Percentiles rank a stretch among this genome's conserved stretches.
Evolutionary conservation across 768 basidiomycete species (phyloP).

Genomic region (Podaxis sp.): DNA sequence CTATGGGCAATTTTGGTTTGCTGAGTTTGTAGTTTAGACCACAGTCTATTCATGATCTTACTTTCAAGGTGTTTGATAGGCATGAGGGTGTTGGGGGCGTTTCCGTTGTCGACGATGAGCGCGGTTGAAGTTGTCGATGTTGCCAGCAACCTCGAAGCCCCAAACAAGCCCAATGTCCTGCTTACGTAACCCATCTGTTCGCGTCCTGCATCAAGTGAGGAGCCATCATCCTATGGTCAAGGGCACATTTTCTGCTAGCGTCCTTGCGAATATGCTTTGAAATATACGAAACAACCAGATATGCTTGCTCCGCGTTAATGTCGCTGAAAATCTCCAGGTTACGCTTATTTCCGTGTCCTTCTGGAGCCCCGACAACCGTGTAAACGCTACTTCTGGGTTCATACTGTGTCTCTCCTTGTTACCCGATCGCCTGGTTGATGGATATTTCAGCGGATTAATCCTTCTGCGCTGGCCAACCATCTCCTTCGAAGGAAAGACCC

Average conservation of each 20-base stretch:
- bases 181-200: slow-evolving; percentile 21
- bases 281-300: background rate
- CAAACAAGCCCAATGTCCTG: slow-evolving; percentile 20
- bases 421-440: background rate
- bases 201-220: background rate
- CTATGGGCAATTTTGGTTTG: slow-evolving; percentile 34
- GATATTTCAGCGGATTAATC: background rate
- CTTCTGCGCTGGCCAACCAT: background rate
- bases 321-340: background rate
- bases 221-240: background rate
- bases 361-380: slow-evolving; percentile 3
- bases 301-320: background rate
- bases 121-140: slow-evolving; percentile 27
- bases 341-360: slow-evolving; percentile 3
- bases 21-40: background rate
- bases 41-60: slow-evolving; percentile 29
- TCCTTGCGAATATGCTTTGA: background rate
- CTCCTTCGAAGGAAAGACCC: background rate
- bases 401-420: background rate
- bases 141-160: slow-evolving; percentile 28
- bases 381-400: background rate
- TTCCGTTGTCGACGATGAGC: slow-evolving; percentile 23
- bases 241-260: background rate
- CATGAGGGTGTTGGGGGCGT: slow-evolving; percentile 37
- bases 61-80: slow-evolving; percentile 83